Evolutionary conservation across 2,329 filamentous ascomycete species (phyloP).

Genomic region (Penicillium sp.): DNA sequence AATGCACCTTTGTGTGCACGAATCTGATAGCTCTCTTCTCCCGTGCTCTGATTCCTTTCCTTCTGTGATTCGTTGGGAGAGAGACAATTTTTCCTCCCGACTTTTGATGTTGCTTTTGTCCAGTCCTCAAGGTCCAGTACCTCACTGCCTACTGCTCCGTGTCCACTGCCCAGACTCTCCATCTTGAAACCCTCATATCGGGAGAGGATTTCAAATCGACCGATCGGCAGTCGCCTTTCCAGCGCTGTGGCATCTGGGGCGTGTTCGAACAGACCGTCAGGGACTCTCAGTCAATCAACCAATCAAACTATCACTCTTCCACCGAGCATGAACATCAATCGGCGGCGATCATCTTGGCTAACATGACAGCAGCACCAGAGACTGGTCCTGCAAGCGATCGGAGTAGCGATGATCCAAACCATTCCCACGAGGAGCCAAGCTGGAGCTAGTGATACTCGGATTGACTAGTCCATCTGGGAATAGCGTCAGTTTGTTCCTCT

Average conservation of each 20-base stretch:
- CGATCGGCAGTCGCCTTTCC: constrained; percentile 1
- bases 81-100: not conserved
- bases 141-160: no score
- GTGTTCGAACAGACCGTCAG: not conserved
- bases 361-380: constrained; percentile 1
- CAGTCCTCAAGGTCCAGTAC: no score
- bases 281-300: not conserved
- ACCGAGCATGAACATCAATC: not conserved
- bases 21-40: not conserved
- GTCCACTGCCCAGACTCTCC: no score
- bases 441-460: not conserved
- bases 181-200: no score
- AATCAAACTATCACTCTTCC: not conserved
- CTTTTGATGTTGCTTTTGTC: no score
- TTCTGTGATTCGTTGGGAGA: constrained; percentile 19
- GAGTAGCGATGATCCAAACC: not conserved
- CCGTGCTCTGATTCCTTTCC: not conserved
- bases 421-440: no score
- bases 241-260: not conserved
- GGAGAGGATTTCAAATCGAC: constrained; percentile 7
- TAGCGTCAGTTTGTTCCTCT: no score
- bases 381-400: no score
- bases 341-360: not conserved
- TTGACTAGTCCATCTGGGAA: constrained; percentile 3
- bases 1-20: constrained; percentile 1